Base-by-base conservation (phyloP, 495 filamentous ascomycete genomes). In the Xylaria grammica region DNA sequence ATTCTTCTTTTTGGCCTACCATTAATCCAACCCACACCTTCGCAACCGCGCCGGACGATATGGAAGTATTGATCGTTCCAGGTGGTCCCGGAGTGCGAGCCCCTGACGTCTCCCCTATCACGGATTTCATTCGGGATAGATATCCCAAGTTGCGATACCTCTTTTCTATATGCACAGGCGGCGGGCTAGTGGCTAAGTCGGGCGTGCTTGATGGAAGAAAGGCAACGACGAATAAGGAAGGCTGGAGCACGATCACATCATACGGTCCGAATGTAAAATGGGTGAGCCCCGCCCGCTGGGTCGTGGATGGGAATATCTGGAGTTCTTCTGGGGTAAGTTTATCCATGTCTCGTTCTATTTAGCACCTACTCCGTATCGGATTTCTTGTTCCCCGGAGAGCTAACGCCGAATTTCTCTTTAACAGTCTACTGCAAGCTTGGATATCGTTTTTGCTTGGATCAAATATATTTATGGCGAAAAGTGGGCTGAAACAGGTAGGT, bases 21-120 rank as follows among this genome's bases (percentile, higher is more conserved):
- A 70, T 90, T 34, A 61, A 87, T 3, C 87, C 89, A 22, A 91
- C 89, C 5, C 87, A 87, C 73, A 88, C 87, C 2, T 89, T 86
- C 68, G 65, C 56, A 7, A 75, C 66, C 15, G 72, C 77, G 1
- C 79, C 79, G 1, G 66, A 76, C 10, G 74, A 73, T 26, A 69
- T 91, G 4, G 89, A 93, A 48, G 82, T 90, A 7, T 79, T 92
- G 5, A 71, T 92, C 42, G 75, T 93, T 1, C 89, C 88, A 0
- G 90, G 90, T 7, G 90, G 90, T 0, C 9, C 74, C 1, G 89
- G 89, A 20, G 73, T 78, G 3, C 81, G 85, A 0, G 66, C 71
- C 5, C 62, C 59, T 11, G 73, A 77, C 44, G 69, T 82, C 11
- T 62, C 61, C 6, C 68, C 67, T 6, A 71, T 79, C 5, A 77